Base-by-base conservation (phyloP, 768 basidiomycete species). In the Panaeolus papilionaceus region DNA sequence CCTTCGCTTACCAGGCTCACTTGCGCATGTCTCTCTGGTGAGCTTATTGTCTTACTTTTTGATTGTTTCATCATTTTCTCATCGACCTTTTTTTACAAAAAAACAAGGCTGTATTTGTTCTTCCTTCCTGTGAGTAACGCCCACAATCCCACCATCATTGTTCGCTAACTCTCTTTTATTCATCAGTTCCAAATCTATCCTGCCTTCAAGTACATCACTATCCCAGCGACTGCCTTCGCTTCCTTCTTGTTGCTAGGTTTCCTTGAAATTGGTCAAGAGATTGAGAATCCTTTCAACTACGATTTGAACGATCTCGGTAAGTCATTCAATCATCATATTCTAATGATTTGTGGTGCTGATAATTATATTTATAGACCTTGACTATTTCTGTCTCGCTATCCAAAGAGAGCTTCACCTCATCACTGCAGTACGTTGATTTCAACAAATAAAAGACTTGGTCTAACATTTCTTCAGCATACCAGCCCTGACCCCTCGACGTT, bases 331-430 rank as follows among this genome's bases (percentile, higher is more conserved):
- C 10, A 1, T 18, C 54, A 12, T 65, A 58, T 39, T 6, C 7
- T 28, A 58, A 12, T 51, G 4, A 33, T 58, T 11, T 8, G 12
- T 11, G 11, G 16, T 47, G 10, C 42, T 45, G 10, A 42, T 67
- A n/a, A 47, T 64, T 16, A 62, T 61, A 65, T 68, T 65, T 68
- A 0, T 66, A 85, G 87, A 89, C 75, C 81, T 92, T 38, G 91
- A 93, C 76, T 76, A 81, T 66, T 92, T 91, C 84, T 91, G 90
- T 74, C 78, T 88, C 23, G 78, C 85, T 33, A 85, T 93, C 70
- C 87, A 89, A 70, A 81, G 87, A 39, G 91, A 92, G 72, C 79
- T 93, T 8, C 87, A 90, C 68, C 88, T 91, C 75, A 88, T 93
- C 74, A 91, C 90, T 11, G 86, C 87, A 69, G 89, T 91, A 76